Base-by-base conservation (phyloP, 225 moss, liverwort and hornwort species). In the Pseudoscleropodium purum region DNA sequence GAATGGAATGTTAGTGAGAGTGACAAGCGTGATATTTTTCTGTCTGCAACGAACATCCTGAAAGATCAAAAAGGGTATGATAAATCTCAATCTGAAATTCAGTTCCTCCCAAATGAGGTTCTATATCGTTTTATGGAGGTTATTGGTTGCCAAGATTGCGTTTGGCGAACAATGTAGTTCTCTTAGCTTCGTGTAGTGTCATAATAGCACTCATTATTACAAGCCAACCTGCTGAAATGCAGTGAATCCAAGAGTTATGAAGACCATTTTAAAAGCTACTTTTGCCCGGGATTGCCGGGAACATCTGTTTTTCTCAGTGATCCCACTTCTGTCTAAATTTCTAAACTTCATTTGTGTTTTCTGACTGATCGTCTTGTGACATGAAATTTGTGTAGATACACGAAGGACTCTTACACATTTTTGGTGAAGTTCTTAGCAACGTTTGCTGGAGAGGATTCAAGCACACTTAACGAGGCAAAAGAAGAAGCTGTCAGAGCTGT, bases 1-100 rank as follows among this genome's bases (percentile, higher is more conserved):
- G 99, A 99, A 88, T 99, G 99, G 99, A 96, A 95, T 88, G 90
- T 99, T n/a, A 94, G 94, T 67, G 96, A 95, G 90, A 97, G 95
- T 86, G 99, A 97, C 78, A 96, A 97, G 87, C 96, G 97, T 66
- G 97, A 95, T 63, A 93, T 99, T 51, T 99, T 97, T 87, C 90
- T 96, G 13, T 95, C 95, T 90, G 97, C 96, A 47, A 96, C 99
- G 39, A 97, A 96, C 88, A 91, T 99, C 45, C 76, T 99, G 88
- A 99, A 99, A 92, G 97, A 99, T 63, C 94, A 96, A 6, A 99
- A 97, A 92, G 97, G 99, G 99, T 99, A 94, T 56, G 87, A 33
- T 66, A 69, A 49, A 56, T 81, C 21, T 51, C 12, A 51, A 83
- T 7, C 65, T 81, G 85, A 54, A 60, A n/a, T 54, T 56, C 15